phyloP scores from a whole-genome alignment of 2,329 filamentous ascomycete genomes.

The Tympanopsis confertula region DNA sequence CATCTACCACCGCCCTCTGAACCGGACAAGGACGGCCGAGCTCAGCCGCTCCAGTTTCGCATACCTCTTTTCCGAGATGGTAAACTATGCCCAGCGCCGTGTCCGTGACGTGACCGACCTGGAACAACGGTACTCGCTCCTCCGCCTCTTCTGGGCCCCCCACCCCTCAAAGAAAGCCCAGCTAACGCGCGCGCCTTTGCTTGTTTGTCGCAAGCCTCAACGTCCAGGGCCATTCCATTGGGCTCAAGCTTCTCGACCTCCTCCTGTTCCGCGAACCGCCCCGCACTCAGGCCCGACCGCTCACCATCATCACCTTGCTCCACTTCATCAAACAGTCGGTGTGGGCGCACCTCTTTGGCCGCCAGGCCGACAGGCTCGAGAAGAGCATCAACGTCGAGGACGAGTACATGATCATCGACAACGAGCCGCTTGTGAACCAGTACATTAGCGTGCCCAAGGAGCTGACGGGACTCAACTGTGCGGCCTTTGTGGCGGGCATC shows the following conservation, averaged over 20 bases:
- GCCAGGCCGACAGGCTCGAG: constrained; percentile 85
- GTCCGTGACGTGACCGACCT: constrained; percentile 90
- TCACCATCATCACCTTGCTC: constrained; percentile 79
- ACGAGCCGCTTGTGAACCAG: constrained; percentile 89
- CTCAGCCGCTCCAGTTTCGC: constrained; percentile 89
- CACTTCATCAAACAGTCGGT: constrained; percentile 90
- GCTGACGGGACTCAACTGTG: constrained; percentile 93
- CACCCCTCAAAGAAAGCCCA: neutral
- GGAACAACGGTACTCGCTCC: constrained; percentile 61
- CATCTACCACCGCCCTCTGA: constrained; percentile 92
- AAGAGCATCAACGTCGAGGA: constrained; percentile 72
- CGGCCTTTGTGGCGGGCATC: constrained; percentile 87
- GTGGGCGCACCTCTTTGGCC: constrained; percentile 84
- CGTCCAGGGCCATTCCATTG: constrained; percentile 82
- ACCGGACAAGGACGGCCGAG: constrained; percentile 78
- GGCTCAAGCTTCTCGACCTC: constrained; percentile 87
- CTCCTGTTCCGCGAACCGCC: constrained; percentile 73
- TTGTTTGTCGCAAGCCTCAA: constrained; percentile 53
- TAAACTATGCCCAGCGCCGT: constrained; percentile 80
- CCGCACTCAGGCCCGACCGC: constrained; percentile 63
- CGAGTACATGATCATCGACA: constrained; percentile 99
- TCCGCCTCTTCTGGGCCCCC: neutral
- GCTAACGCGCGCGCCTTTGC: neutral
- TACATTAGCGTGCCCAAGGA: constrained; percentile 89
- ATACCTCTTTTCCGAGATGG: constrained; percentile 93